A percentile compares a stretch with the other conserved stretches of the same genome.
Evolutionary conservation across 495 filamentous ascomycete species (phyloP).

Genomic region (Aspergillus ellipticus): DNA sequence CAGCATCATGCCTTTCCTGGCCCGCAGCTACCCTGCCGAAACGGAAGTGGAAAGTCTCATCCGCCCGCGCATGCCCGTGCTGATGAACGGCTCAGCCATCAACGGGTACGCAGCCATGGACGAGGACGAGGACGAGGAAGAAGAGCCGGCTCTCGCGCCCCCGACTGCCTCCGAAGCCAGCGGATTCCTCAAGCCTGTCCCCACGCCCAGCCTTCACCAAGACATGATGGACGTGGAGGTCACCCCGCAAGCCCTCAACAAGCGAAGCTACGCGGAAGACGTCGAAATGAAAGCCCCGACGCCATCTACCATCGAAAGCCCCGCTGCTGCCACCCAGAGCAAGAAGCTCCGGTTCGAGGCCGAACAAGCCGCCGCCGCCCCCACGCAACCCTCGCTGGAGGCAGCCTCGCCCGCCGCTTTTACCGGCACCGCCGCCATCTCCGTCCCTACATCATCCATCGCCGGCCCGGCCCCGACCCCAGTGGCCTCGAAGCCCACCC

Average conservation of each 20-base stretch:
- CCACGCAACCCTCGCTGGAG: slow-evolving; percentile 4
- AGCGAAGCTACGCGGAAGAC: slow-evolving; percentile 35
- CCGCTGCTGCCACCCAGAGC: slow-evolving; percentile 13
- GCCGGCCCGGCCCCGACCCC: background rate
- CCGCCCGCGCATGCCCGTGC: slow-evolving; percentile 60
- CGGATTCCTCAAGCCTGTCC: slow-evolving; percentile 28
- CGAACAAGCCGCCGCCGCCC: slow-evolving; percentile 2
- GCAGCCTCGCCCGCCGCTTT: slow-evolving; percentile 12
- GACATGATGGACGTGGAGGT: slow-evolving; percentile 19
- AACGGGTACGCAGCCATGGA: slow-evolving; percentile 26
- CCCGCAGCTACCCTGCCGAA: slow-evolving; percentile 53
- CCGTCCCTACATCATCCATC: slow-evolving; percentile 6
- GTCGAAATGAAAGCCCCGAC: slow-evolving; percentile 5
- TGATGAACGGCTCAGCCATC: slow-evolving; percentile 30
- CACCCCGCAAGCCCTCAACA: slow-evolving; percentile 18
- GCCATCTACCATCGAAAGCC: background rate
- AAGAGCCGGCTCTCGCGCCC: slow-evolving; percentile 27
- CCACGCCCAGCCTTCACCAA: slow-evolving; percentile 14
- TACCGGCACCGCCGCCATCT: slow-evolving; percentile 13
- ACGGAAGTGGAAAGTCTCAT: slow-evolving; percentile 69
- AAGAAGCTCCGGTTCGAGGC: slow-evolving; percentile 36
- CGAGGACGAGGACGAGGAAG: slow-evolving; percentile 44
- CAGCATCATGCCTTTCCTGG: slow-evolving; percentile 75
- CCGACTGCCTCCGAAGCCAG: slow-evolving; percentile 15
- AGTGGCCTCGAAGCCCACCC: background rate